These are phyloP conservation scores for Paralagenidium karlingii DNA, from an alignment of 352 stramenopile species.

Conservation along the genomic window DNA sequence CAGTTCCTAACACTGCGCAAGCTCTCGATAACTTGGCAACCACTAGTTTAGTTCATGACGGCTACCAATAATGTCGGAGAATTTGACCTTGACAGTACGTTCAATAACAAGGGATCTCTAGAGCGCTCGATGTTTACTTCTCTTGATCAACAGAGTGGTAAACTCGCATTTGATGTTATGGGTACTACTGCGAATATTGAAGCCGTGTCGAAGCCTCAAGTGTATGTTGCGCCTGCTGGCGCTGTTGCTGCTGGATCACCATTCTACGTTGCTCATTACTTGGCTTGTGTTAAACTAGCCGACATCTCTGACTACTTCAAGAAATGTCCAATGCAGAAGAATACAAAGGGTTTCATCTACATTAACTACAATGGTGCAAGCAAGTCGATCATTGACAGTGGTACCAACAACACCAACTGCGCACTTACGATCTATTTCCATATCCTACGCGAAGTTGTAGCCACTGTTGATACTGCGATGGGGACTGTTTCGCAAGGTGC, in stretches of 20 bases:
- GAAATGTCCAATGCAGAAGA: no score
- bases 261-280: conserved; percentile 9
- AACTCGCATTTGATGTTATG: conserved; percentile 9
- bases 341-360: no score
- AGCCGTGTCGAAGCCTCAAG: no score
- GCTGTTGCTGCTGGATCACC: no score
- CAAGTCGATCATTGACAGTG: no score
- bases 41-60: conserved; percentile 6
- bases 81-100: conserved; percentile 6
- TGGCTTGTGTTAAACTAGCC: conserved; percentile 6
- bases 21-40: conserved; percentile 7
- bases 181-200: no score
- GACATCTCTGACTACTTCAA: conserved; percentile 10
- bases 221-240: conserved; percentile 6
- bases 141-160: conserved; percentile 7
- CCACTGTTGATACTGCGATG: no score
- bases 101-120: conserved; percentile 4
- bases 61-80: conserved; percentile 8
- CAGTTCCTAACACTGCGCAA: conserved; percentile 6
- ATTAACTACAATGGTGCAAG: no score
- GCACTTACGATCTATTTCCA: no score
- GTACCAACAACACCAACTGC: no score
- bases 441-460: no score
- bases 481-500: no score
- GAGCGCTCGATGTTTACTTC: conserved; percentile 5